These are phyloP conservation scores for Rugosomyces carneus DNA, from an alignment of 1,284 basidiomycete genomes.

Conservation along the genomic window DNA sequence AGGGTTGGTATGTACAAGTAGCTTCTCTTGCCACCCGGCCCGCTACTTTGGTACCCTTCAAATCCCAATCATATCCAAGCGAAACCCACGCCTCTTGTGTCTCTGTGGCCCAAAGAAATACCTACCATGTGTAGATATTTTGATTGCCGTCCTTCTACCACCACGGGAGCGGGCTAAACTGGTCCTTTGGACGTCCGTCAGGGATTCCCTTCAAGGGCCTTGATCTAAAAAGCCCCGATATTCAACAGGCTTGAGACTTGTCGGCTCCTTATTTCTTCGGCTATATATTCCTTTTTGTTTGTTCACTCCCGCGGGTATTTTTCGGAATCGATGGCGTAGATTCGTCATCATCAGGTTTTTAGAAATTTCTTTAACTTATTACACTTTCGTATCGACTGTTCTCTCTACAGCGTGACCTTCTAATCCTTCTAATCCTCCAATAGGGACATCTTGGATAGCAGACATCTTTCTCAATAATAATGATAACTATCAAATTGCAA, in stretches of 20 bases:
- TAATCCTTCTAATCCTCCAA: constrained; percentile 1
- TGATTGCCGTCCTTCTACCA: constrained; percentile 5
- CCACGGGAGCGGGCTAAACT: neutral
- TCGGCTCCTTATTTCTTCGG: constrained; percentile 2
- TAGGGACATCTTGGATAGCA: constrained; percentile 19
- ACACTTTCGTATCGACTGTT: constrained; percentile 2
- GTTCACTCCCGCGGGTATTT: neutral
- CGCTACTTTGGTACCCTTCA: neutral
- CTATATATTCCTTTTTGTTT: neutral
- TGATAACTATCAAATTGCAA: constrained; percentile 27
- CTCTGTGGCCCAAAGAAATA: neutral
- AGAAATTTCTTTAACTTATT: neutral
- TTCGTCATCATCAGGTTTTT: too few species aligned
- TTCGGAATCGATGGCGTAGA: too few species aligned
- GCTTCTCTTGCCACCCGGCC: constrained; percentile 2
- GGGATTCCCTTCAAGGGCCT: constrained; percentile 3
- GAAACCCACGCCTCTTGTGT: neutral
- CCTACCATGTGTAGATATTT: neutral
- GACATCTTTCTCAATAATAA: constrained; percentile 29
- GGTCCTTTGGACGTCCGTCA: neutral
- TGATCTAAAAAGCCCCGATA: constrained; percentile 8
- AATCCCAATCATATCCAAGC: neutral
- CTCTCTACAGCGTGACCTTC: neutral
- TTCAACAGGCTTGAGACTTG: constrained; percentile 4
- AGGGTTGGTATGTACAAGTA: constrained; percentile 9